Conservation (phyloP, 208 protist species). For the Entamoeba dispar region DNA sequence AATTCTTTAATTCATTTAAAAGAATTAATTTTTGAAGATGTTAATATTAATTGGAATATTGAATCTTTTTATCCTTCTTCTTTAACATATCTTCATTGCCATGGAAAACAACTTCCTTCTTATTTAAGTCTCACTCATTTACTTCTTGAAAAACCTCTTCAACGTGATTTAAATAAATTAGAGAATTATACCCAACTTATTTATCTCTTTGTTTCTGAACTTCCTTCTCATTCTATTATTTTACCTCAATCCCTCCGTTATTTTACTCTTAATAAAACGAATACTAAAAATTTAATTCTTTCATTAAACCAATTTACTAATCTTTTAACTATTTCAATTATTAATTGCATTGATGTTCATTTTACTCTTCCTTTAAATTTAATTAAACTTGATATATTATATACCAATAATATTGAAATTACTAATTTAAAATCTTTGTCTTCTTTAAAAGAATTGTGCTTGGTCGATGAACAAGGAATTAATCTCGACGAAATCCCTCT, state of each 20-base stretch:
- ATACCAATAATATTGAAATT: not conserved
- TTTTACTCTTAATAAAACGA: not conserved
- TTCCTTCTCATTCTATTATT: not conserved
- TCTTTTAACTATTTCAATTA: not conserved
- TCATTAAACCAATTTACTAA: not conserved
- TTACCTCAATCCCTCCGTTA: not conserved
- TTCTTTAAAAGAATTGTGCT: not conserved
- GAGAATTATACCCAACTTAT: too few relatives aligned
- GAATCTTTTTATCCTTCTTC: not conserved
- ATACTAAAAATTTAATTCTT: not conserved
- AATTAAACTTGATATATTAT: not conserved
- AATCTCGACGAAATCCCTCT: not conserved
- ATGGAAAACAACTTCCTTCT: not conserved
- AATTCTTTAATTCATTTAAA: not conserved
- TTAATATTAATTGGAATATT: not conserved
- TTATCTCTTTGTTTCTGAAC: not conserved
- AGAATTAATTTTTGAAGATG: not conserved
- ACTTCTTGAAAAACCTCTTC: not conserved
- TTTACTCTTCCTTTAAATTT: not conserved
- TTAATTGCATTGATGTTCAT: not conserved
- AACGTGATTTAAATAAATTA: not conserved
- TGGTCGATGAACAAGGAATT: not conserved
- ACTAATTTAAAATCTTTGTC: not conserved
- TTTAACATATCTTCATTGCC: not conserved
- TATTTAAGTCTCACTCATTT: not conserved